Conservation (phyloP, 1,139 yeast genomes). For the Saccharomycopsis hybrid region DNA sequence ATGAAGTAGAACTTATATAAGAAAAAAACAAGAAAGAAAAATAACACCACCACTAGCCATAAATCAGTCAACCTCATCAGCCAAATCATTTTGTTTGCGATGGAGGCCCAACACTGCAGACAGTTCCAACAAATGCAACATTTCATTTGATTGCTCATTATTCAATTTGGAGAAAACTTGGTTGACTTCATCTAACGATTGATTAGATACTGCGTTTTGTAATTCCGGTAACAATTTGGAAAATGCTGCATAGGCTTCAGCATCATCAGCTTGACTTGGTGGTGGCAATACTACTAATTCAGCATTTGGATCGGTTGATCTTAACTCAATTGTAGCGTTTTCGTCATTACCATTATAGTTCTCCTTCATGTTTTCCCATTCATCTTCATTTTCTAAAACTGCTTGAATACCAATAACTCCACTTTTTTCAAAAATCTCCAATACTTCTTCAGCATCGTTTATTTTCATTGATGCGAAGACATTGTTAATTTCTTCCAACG, state of each 20-base stretch:
- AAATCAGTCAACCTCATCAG: constrained; percentile 12
- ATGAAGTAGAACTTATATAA: too few relatives aligned
- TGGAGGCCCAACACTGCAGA: constrained; percentile 50
- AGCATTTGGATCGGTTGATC: constrained; percentile 79
- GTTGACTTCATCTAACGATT: constrained; percentile 71
- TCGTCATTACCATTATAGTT: constrained; percentile 30
- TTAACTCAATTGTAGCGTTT: constrained; percentile 63
- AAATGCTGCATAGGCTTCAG: constrained; percentile 47
- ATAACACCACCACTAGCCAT: not conserved
- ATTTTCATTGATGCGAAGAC: constrained; percentile 73
- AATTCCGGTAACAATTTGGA: constrained; percentile 53
- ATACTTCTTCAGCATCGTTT: constrained; percentile 71
- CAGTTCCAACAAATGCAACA: constrained; percentile 67
- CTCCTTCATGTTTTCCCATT: constrained; percentile 49
- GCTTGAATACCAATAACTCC: constrained; percentile 82
- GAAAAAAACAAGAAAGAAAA: too few relatives aligned
- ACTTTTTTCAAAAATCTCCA: constrained; percentile 71
- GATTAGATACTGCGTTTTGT: constrained; percentile 70
- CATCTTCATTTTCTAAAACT: constrained; percentile 65
- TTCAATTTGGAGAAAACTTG: constrained; percentile 71
- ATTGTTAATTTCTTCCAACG: constrained; percentile 73
- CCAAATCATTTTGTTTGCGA: constrained; percentile 3
- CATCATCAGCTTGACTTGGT: constrained; percentile 31
- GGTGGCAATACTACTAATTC: constrained; percentile 74
- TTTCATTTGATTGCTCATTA: constrained; percentile 70